A percentile compares a stretch with the other conserved stretches of the same genome.
These are phyloP conservation scores for Albifimbria verrucaria DNA, from an alignment of 2,329 filamentous ascomycete genomes.

Conservation along the genomic window DNA sequence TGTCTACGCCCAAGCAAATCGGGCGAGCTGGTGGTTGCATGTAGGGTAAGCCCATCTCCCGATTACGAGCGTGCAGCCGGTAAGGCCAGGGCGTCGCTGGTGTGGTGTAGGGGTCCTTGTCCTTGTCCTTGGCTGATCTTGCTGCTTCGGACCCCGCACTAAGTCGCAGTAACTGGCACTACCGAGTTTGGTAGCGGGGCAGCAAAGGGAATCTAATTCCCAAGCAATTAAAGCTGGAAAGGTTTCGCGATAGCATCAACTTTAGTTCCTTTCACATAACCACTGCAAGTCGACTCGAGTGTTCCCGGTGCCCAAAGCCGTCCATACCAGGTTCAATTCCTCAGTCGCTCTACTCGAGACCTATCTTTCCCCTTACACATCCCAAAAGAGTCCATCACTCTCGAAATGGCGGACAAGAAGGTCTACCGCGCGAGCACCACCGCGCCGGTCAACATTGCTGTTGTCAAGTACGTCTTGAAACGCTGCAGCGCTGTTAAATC, in stretches of 20 bases:
- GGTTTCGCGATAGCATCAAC: background rate
- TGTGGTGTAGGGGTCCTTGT: too few species aligned
- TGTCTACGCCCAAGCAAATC: too few species aligned
- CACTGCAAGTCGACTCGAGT: background rate
- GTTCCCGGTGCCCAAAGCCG: background rate
- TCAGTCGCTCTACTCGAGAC: background rate
- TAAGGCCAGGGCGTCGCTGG: too few species aligned
- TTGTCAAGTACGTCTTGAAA: conserved; percentile 72
- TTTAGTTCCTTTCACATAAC: background rate
- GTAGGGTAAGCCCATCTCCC: too few species aligned
- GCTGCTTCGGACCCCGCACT: background rate
- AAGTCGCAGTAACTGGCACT: too few species aligned
- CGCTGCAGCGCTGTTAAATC: background rate
- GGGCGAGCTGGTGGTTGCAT: too few species aligned
- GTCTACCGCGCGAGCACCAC: conserved; percentile 94
- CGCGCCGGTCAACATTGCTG: conserved; percentile 95
- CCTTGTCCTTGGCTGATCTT: too few species aligned
- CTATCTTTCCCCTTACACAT: conserved; percentile 4
- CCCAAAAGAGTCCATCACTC: conserved; percentile 5
- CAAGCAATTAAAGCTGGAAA: background rate
- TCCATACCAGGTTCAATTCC: background rate
- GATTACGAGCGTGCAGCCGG: background rate
- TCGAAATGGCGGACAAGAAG: conserved; percentile 44
- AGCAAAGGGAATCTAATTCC: background rate
- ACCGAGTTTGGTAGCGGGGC: background rate